These are phyloP conservation scores for Boletus tylopilopsis DNA, from an alignment of 768 basidiomycete species.

Conservation along the genomic window DNA sequence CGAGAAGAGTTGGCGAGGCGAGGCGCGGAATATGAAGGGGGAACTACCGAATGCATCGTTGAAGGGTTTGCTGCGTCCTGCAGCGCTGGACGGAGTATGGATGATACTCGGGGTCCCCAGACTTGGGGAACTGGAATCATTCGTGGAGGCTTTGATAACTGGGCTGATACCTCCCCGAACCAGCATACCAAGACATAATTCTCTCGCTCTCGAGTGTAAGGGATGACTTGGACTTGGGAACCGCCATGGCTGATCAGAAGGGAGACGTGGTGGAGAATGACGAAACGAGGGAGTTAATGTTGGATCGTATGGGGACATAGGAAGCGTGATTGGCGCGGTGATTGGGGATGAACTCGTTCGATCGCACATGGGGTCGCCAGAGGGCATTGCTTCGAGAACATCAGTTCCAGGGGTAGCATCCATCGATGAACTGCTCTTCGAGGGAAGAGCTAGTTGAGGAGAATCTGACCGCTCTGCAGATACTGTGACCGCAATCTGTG, in stretches of 20 bases:
- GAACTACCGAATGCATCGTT: conserved; percentile 31
- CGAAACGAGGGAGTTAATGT: conserved; percentile 71
- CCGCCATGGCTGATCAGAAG: conserved; percentile 80
- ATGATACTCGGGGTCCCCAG: conserved; percentile 27
- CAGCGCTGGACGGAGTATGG: conserved; percentile 27
- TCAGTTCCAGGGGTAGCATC: not conserved
- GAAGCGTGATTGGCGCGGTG: conserved; percentile 33
- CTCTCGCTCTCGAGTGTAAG: conserved; percentile 59
- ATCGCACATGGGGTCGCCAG: conserved; percentile 1
- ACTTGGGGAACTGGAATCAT: conserved; percentile 30
- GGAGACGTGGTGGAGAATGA: conserved; percentile 70
- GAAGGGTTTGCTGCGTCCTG: conserved; percentile 25
- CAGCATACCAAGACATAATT: conserved; percentile 64
- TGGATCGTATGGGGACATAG: conserved; percentile 75
- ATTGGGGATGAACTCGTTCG: conserved; percentile 22
- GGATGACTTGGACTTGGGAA: conserved; percentile 79
- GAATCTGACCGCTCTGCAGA: conserved; percentile 28
- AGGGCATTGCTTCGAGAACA: not conserved
- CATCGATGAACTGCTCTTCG: not conserved
- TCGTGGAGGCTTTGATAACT: conserved; percentile 32
- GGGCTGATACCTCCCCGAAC: conserved; percentile 52
- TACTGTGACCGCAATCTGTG: conserved; percentile 10
- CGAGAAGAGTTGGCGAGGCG: conserved; percentile 39
- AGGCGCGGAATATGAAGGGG: conserved; percentile 39
- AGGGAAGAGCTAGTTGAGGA: conserved; percentile 17